Percentiles rank a stretch among this genome's conserved stretches.
These are phyloP conservation scores for Teunomyces stri DNA, from an alignment of 805 yeast species.

Conservation along the genomic window DNA sequence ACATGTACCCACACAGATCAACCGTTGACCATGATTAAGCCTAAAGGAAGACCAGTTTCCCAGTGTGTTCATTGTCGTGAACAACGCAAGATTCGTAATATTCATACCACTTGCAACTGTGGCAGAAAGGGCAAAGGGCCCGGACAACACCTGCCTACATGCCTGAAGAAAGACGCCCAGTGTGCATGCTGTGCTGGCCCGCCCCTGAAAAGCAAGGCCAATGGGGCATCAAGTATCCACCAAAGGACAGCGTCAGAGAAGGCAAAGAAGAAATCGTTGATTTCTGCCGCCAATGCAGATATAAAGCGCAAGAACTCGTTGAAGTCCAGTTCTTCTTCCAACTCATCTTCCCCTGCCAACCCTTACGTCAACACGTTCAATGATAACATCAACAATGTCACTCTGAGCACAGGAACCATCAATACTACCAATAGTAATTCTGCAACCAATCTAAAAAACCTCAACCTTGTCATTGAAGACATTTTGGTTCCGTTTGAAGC, in stretches of 20 bases:
- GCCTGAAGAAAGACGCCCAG: conserved; percentile 37
- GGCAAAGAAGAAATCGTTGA: conserved; percentile 17
- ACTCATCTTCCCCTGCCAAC: conserved; percentile 4
- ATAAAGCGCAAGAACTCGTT: conserved; percentile 7
- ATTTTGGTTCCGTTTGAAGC: conserved; percentile 28
- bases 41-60: conserved; percentile 93
- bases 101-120: conserved; percentile 72
- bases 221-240: conserved; percentile 7
- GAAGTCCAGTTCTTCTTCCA: not conserved
- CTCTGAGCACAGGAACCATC: not conserved
- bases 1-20: conserved; percentile 91
- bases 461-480: conserved; percentile 29
- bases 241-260: conserved; percentile 12
- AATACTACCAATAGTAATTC: not conserved
- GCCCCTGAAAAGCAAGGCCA: conserved; percentile 1
- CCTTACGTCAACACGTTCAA: not conserved
- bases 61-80: conserved; percentile 87
- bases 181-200: conserved; percentile 34
- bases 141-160: conserved; percentile 34
- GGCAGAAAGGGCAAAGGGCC: conserved; percentile 49
- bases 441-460: not conserved
- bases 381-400: not conserved
- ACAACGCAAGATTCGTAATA: conserved; percentile 61
- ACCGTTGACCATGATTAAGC: conserved; percentile 89
- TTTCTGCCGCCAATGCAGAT: conserved; percentile 13